Evolutionary conservation across 805 yeast species (phyloP).

Genomic region (Saccharomycopsis fodiens): DNA sequence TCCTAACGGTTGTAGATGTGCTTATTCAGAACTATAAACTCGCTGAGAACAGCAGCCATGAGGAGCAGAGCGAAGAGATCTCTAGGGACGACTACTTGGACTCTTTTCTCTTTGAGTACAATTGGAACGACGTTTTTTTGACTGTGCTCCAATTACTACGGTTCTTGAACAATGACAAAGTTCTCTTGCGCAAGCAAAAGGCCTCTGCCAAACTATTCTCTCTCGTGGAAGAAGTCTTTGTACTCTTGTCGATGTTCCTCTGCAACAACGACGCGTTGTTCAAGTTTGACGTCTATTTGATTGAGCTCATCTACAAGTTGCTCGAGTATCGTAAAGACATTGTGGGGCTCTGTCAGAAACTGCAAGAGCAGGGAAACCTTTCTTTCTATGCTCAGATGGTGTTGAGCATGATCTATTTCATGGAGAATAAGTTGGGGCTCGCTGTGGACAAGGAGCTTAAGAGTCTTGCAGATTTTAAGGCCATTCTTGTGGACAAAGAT

Average conservation of each 20-base stretch:
- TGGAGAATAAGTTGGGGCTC: constrained; percentile 5
- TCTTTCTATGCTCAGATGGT: constrained; percentile 12
- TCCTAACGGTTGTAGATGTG: constrained; percentile 25
- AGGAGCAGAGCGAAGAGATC: constrained; percentile 1
- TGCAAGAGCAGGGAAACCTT: not conserved
- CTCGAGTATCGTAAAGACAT: constrained; percentile 13
- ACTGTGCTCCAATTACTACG: constrained; percentile 28
- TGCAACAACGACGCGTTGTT: constrained; percentile 12
- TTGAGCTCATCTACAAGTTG: constrained; percentile 18
- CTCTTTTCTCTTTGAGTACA: constrained; percentile 23
- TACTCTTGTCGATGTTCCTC: constrained; percentile 23
- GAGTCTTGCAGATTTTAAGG: not conserved
- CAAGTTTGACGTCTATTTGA: constrained; percentile 18
- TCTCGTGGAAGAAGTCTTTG: constrained; percentile 26
- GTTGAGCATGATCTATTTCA: constrained; percentile 12
- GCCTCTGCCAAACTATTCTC: constrained; percentile 20
- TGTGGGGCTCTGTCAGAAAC: constrained; percentile 1
- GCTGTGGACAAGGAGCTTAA: not conserved
- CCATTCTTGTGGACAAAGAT: not conserved
- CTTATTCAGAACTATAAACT: constrained; percentile 20
- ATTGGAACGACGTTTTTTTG: constrained; percentile 31
- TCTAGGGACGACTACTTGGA: too few species aligned
- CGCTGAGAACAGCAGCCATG: not conserved
- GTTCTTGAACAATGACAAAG: constrained; percentile 23
- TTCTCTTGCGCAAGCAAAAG: constrained; percentile 23